A percentile compares a stretch with the other conserved stretches of the same genome.
These are phyloP conservation scores for Skeletonema costatum DNA, from an alignment of 108 stramenopile species.

Conservation along the genomic window DNA sequence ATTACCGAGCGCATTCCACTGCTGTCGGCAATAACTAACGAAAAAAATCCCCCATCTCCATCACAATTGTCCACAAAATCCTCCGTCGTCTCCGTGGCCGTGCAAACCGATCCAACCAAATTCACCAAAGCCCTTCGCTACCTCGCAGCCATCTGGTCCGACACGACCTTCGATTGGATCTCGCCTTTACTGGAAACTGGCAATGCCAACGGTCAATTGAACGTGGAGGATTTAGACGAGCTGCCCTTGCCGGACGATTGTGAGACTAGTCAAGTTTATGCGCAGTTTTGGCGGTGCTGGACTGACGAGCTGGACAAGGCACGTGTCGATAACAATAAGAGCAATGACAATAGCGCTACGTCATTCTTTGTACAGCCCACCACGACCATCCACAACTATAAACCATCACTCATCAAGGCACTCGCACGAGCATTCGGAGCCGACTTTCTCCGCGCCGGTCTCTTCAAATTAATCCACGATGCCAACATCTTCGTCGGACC, in stretches of 20 bases:
- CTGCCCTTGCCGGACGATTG: slow-evolving; percentile 69
- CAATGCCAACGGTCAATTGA: slow-evolving; percentile 64
- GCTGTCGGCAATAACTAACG: not conserved
- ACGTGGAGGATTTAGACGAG: slow-evolving; percentile 66
- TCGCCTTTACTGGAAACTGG: slow-evolving; percentile 64
- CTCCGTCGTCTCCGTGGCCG: not conserved
- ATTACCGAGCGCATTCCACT: not conserved
- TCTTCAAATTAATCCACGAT: slow-evolving; percentile 89
- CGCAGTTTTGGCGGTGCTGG: slow-evolving; percentile 58
- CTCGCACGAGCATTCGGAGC: slow-evolving; percentile 71
- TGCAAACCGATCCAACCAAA: not conserved
- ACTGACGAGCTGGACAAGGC: slow-evolving; percentile 48
- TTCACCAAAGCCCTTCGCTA: not conserved
- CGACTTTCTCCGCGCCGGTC: slow-evolving; percentile 68
- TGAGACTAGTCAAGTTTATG: slow-evolving; percentile 46
- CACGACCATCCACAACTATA: not conserved
- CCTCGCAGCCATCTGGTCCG: slow-evolving; percentile 38
- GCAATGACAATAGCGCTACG: not conserved
- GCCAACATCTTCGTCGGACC: slow-evolving; percentile 87
- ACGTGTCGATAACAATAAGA: not conserved
- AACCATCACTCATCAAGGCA: slow-evolving; percentile 58
- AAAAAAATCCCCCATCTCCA: not conserved
- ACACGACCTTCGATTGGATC: slow-evolving; percentile 80
- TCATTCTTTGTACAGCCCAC: not conserved
- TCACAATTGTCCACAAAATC: not conserved